phyloP scores from a whole-genome alignment of 2,329 filamentous ascomycete species.

The Diplocarpon rosae region DNA sequence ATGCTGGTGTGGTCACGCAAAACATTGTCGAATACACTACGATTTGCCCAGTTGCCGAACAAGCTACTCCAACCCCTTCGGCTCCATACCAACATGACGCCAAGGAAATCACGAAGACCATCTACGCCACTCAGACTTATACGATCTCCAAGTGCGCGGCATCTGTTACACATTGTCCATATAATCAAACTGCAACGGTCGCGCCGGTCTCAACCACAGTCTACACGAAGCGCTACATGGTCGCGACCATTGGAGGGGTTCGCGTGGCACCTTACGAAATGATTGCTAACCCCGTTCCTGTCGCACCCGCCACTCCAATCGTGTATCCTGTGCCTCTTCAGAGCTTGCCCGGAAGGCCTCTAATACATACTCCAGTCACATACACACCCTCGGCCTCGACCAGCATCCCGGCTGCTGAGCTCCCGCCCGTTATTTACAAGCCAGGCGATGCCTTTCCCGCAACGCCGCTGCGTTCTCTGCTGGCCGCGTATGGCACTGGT shows the following conservation, averaged over 20 bases:
- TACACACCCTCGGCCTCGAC: neutral
- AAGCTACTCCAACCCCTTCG: no score
- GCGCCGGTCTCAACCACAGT: no score
- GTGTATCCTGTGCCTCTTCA: neutral
- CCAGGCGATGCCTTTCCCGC: neutral
- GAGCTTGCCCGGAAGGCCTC: neutral
- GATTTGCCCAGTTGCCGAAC: slow-evolving; percentile 5
- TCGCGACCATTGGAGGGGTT: neutral
- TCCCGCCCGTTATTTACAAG: neutral
- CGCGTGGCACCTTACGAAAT: neutral
- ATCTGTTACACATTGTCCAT: no score
- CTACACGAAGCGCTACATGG: neutral
- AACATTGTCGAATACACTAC: slow-evolving; percentile 11
- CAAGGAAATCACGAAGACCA: no score
- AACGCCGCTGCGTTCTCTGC: neutral
- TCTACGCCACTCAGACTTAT: no score
- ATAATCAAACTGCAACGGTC: no score
- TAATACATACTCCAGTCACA: neutral
- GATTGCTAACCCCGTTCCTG: neutral
- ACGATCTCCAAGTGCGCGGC: no score
- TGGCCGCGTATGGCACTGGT: neutral
- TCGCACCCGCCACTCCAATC: neutral
- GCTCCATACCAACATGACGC: no score
- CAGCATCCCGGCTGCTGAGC: neutral
- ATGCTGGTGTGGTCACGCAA: slow-evolving; percentile 18